Percentiles rank a stretch among this genome's conserved stretches.
phyloP scores from a whole-genome alignment of 23 red algal species.

The Agarophyton chilense region DNA sequence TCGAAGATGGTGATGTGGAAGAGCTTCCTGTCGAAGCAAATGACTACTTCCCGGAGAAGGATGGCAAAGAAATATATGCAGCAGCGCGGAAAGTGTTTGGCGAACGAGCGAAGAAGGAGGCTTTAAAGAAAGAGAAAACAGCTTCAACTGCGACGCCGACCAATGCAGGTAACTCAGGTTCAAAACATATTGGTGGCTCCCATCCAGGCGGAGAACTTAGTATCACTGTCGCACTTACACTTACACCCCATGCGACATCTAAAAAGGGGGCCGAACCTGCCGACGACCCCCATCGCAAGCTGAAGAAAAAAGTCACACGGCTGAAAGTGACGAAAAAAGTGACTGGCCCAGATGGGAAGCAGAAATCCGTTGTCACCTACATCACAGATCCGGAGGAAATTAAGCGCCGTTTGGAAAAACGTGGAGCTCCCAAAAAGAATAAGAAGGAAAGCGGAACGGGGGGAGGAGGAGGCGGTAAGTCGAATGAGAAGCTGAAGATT shows the following conservation, averaged over 20 bases:
- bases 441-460: constrained; percentile 23
- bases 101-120: background rate
- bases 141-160: background rate
- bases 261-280: constrained; percentile 4
- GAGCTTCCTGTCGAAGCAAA: constrained; percentile 55
- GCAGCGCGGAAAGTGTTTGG: constrained; percentile 7
- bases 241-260: background rate
- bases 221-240: background rate
- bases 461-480: background rate
- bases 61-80: background rate
- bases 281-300: constrained; percentile 32
- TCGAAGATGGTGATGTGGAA: constrained; percentile 67
- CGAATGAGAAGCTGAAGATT: constrained; percentile 39
- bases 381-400: constrained; percentile 76
- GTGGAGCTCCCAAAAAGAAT: constrained; percentile 34
- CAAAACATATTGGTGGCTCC: background rate
- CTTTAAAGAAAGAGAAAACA: background rate
- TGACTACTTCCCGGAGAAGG: constrained; percentile 31
- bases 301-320: constrained; percentile 52
- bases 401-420: constrained; percentile 6
- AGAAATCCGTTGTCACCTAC: constrained; percentile 21
- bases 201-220: background rate
- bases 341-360: constrained; percentile 46
- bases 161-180: background rate
- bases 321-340: constrained; percentile 70